Evolutionary conservation across 208 protist species (phyloP), one percentile per base, ranked within the genome.

Genomic region (Sergeia podlipaevii): DNA sequence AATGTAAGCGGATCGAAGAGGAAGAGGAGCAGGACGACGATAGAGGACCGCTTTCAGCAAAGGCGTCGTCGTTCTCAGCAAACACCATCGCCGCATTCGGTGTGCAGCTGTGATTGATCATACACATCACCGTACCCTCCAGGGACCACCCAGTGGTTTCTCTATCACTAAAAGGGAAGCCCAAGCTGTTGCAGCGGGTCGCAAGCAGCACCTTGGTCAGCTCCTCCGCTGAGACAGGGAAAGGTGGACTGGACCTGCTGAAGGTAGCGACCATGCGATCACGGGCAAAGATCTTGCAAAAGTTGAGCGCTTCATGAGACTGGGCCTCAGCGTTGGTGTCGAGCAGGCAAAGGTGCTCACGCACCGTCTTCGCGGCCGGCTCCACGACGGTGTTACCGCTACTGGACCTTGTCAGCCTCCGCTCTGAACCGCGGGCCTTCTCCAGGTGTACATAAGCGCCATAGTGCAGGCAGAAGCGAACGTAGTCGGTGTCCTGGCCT

Each of bases 61-160:
- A 15, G 4, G 8, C 45, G 34, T 65, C 56, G 33, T 75, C 63
- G 6, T 4, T 4, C 28, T 27, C 44, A 21, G 75, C 66, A 41
- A 74, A 73, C 18, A 91, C 65, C 2, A 91, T 63, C 0, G 79
- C 72, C 4, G 78, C 79, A 47, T 88, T 90, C 15, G 85, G 81
- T 30, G 58, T 38, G 56, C 85, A 93, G 65, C 75, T 85, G 74
- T 93, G 85, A 60, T 93, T 93, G 51, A 90, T 60, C 81, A 90
- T 89, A 56, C 80, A 89, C n/a, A n/a, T n/a, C 36, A 86, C 47
- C 15, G 68, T 67, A 38, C 61, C 54, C 50, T 90, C 65, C 51
- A 93, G 60, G 21, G 79, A 69, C 82, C 85, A 93, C 7, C 85
- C 85, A 7, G 77, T 64, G 11, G 85, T 93, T 23, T 79, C 65